A percentile compares a stretch with the other conserved stretches of the same genome.
Evolutionary conservation across 75 land plant species (phyloP).

Genomic region (Chamaecyparis obtusa): DNA sequence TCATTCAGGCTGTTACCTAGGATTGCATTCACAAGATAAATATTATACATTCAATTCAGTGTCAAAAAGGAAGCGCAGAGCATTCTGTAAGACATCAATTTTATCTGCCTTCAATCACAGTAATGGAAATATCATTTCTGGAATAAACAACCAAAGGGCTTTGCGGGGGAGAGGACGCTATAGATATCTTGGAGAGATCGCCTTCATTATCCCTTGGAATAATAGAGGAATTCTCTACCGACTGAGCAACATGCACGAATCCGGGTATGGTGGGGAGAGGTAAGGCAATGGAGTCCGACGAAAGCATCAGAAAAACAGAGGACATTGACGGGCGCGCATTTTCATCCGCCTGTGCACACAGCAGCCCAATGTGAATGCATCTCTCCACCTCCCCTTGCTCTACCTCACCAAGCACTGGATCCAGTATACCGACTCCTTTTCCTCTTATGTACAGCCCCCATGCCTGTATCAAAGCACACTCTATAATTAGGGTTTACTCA

Average conservation of each 20-base stretch:
- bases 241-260: conserved; percentile 6
- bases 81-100: no score
- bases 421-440: conserved; percentile 13
- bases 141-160: conserved; percentile 6
- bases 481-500: no score
- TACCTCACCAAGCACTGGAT: background rate
- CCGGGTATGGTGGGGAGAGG: conserved; percentile 21
- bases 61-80: no score
- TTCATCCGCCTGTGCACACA: conserved; percentile 23
- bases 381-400: conserved; percentile 4
- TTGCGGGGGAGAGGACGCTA: background rate
- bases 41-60: no score
- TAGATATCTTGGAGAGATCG: background rate
- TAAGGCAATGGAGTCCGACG: conserved; percentile 15
- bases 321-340: conserved; percentile 22
- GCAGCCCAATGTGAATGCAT: conserved; percentile 21
- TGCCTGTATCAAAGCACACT: conserved; percentile 6
- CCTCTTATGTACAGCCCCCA: conserved; percentile 26
- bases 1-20: no score
- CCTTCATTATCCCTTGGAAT: background rate
- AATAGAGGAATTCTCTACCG: background rate
- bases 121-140: conserved; percentile 10
- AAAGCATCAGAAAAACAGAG: conserved; percentile 19
- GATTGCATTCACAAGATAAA: no score
- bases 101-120: conserved; percentile 7